These are phyloP conservation scores for Phytophthora pistaciae DNA, from an alignment of 352 stramenopile species.

Conservation along the genomic window DNA sequence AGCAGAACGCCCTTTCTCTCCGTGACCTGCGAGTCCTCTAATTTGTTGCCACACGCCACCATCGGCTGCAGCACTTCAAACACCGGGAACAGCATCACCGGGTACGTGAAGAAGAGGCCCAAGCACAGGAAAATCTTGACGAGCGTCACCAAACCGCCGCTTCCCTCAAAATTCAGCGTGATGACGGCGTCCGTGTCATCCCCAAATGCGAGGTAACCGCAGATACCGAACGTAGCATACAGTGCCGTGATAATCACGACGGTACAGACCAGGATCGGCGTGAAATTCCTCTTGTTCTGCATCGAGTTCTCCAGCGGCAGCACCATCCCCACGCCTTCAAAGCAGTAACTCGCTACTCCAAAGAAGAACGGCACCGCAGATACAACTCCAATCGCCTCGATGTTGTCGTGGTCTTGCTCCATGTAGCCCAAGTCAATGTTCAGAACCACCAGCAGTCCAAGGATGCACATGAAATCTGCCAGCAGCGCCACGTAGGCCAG, in stretches of 20 bases:
- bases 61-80: constrained; percentile 78
- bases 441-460: constrained; percentile 85
- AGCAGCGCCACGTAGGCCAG: constrained; percentile 90
- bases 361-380: constrained; percentile 89
- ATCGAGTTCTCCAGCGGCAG: constrained; percentile 91
- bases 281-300: constrained; percentile 80
- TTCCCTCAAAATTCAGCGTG: constrained; percentile 88
- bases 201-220: constrained; percentile 90
- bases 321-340: constrained; percentile 92
- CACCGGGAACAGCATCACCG: constrained; percentile 94
- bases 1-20: constrained; percentile 50
- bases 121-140: constrained; percentile 90
- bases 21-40: constrained; percentile 15
- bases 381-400: constrained; percentile 70
- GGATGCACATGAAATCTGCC: constrained; percentile 90
- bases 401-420: constrained; percentile 52
- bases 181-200: constrained; percentile 86
- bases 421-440: constrained; percentile 86
- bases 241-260: constrained; percentile 88
- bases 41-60: constrained; percentile 35
- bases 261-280: constrained; percentile 67
- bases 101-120: constrained; percentile 93
- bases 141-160: constrained; percentile 64
- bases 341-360: constrained; percentile 91
- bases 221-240: constrained; percentile 89